A percentile compares a stretch with the other conserved stretches of the same genome.
Evolutionary conservation across 2,329 filamentous ascomycete species (phyloP).

Genomic region (Dissoconium aciculare): DNA sequence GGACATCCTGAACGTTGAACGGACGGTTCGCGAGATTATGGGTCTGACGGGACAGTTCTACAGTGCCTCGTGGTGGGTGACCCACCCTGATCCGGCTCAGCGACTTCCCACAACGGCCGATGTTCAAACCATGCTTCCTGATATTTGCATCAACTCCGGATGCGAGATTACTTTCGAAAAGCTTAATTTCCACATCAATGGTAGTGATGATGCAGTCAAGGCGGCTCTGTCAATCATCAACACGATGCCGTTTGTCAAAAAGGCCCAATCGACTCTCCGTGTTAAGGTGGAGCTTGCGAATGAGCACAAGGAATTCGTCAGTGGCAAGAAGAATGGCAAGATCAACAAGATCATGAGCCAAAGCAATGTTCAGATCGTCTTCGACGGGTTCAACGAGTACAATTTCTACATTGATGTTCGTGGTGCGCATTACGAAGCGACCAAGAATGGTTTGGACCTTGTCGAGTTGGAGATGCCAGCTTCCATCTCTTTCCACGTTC

Average conservation of each 20-base stretch:
- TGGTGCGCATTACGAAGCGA: conserved; percentile 79
- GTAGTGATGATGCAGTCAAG: conserved; percentile 92
- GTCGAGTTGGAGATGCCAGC: conserved; percentile 99
- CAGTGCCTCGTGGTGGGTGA: conserved; percentile 89
- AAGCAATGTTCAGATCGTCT: conserved; percentile 97
- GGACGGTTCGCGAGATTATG: conserved; percentile 93
- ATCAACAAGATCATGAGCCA: conserved; percentile 99
- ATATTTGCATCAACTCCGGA: conserved; percentile 92
- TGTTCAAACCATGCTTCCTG: conserved; percentile 76
- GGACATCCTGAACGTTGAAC: conserved; percentile 85
- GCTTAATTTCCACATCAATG: conserved; percentile 82
- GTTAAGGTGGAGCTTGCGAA: conserved; percentile 98
- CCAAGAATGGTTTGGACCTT: conserved; percentile 78
- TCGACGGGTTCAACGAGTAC: conserved; percentile 98
- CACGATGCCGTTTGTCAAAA: conserved; percentile 74
- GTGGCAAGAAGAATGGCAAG: conserved; percentile 98
- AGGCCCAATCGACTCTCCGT: conserved; percentile 79
- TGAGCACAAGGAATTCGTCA: conserved; percentile 98
- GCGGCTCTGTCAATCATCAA: conserved; percentile 88
- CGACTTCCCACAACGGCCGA: conserved; percentile 50
- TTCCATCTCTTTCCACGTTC: conserved; percentile 97
- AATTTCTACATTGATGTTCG: conserved; percentile 99
- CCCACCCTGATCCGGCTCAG: conserved; percentile 54
- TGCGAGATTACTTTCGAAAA: conserved; percentile 93
- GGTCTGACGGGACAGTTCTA: conserved; percentile 92